These are phyloP conservation scores for Musa balbisiana DNA, from an alignment of 202 grass and related monocot genomes.

Conservation along the genomic window DNA sequence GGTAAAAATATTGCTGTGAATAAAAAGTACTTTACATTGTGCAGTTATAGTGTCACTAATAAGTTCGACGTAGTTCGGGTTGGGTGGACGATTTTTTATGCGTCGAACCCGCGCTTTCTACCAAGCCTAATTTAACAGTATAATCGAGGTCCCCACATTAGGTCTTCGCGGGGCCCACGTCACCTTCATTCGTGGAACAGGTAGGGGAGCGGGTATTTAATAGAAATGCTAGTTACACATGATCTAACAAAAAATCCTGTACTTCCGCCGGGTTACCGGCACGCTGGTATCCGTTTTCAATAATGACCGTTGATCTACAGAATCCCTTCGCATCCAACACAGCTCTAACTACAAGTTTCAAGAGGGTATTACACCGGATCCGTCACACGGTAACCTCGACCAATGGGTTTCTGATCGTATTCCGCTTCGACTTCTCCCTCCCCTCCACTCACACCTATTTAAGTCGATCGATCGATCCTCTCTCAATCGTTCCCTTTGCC, in stretches of 20 bases:
- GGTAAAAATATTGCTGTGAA: too few species aligned
- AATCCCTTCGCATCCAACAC: not conserved
- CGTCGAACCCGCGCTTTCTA: too few species aligned
- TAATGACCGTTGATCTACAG: not conserved
- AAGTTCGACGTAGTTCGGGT: too few species aligned
- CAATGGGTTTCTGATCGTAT: not conserved
- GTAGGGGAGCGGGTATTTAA: too few species aligned
- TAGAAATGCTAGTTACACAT: too few species aligned
- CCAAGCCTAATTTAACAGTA: too few species aligned
- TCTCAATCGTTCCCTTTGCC: not conserved
- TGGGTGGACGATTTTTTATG: too few species aligned
- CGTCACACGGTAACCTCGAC: not conserved
- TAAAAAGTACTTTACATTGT: too few species aligned
- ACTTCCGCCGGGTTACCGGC: not conserved
- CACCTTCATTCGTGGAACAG: too few species aligned
- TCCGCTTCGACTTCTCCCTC: not conserved
- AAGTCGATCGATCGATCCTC: not conserved
- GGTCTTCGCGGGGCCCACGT: too few species aligned
- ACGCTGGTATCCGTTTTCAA: not conserved
- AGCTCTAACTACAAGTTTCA: not conserved
- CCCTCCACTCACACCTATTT: not conserved
- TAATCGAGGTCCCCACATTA: too few species aligned
- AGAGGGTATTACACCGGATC: not conserved
- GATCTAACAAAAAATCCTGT: not conserved
- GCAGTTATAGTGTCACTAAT: too few species aligned